phyloP scores from a whole-genome alignment of 1,284 basidiomycete species.

The Prillingera fragicola region DNA sequence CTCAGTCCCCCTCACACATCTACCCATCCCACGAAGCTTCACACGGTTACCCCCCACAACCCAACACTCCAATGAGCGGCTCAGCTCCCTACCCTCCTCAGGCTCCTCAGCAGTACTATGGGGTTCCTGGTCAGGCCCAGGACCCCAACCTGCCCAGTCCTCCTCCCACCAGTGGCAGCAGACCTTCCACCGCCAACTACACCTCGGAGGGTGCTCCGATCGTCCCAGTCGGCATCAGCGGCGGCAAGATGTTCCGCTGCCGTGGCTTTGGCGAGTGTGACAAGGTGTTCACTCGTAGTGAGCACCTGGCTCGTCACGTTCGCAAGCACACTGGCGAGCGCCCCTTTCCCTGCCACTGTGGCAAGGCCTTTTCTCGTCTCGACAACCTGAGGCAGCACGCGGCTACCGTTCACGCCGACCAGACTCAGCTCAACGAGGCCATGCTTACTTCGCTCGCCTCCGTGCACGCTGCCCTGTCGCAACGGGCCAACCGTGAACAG shows the following conservation, averaged over 20 bases:
- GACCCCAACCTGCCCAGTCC: slow-evolving; percentile 29
- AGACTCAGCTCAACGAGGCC: slow-evolving; percentile 72
- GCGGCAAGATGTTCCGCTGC: slow-evolving; percentile 86
- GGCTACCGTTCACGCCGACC: slow-evolving; percentile 89
- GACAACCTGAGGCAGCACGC: slow-evolving; percentile 96
- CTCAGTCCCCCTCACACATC: slow-evolving; percentile 25
- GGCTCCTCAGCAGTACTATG: slow-evolving; percentile 25
- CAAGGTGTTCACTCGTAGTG: slow-evolving; percentile 92
- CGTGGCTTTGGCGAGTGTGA: slow-evolving; percentile 88
- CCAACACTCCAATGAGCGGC: slow-evolving; percentile 34
- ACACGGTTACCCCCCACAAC: slow-evolving; percentile 36
- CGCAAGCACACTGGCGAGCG: slow-evolving; percentile 95
- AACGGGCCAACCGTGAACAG: slow-evolving; percentile 47
- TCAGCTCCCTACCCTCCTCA: slow-evolving; percentile 30
- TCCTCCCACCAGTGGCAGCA: slow-evolving; percentile 22
- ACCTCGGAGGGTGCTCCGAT: slow-evolving; percentile 40
- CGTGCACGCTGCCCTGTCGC: slow-evolving; percentile 69
- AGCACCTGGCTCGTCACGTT: slow-evolving; percentile 92
- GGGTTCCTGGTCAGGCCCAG: slow-evolving; percentile 22
- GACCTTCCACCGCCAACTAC: slow-evolving; percentile 16
- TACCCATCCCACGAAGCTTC: slow-evolving; percentile 27
- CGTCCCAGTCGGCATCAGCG: slow-evolving; percentile 45
- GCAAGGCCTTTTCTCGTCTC: slow-evolving; percentile 88
- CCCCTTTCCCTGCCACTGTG: slow-evolving; percentile 91
- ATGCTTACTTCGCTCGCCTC: slow-evolving; percentile 86